phyloP scores from a whole-genome alignment of 306 rosid species.

The Cyclanthera cordifolia region DNA sequence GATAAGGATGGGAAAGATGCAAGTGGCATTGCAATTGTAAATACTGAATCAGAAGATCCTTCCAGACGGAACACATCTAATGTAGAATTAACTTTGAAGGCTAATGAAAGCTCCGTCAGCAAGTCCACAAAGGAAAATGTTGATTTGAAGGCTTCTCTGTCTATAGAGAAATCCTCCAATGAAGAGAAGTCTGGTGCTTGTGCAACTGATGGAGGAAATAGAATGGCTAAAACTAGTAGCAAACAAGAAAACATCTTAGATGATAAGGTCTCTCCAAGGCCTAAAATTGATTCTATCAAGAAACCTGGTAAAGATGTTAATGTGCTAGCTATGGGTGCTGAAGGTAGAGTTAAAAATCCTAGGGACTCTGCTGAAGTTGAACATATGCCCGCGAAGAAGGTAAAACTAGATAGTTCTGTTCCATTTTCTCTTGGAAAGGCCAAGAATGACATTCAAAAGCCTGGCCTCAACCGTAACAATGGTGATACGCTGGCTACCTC shows the following conservation, averaged over 20 bases:
- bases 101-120: slow-evolving; percentile 12
- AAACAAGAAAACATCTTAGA: slow-evolving; percentile 8
- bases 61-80: slow-evolving; percentile 15
- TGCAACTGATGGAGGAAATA: slow-evolving; percentile 9
- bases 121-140: slow-evolving; percentile 22
- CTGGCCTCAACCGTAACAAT: slow-evolving; percentile 12
- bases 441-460: slow-evolving; percentile 14
- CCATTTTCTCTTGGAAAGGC: slow-evolving; percentile 20
- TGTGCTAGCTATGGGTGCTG: slow-evolving; percentile 9
- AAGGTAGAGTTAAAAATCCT: slow-evolving; percentile 14
- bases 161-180: slow-evolving; percentile 6
- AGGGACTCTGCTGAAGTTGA: slow-evolving; percentile 21
- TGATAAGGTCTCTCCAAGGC: slow-evolving; percentile 7
- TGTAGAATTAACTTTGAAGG: slow-evolving; percentile 20
- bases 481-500: slow-evolving; percentile 17
- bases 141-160: slow-evolving; percentile 18
- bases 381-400: slow-evolving; percentile 36
- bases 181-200: slow-evolving; percentile 22
- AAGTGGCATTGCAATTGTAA: slow-evolving; percentile 18
- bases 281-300: slow-evolving; percentile 20
- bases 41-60: slow-evolving; percentile 24
- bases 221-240: slow-evolving; percentile 11
- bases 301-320: slow-evolving; percentile 10
- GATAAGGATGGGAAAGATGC: slow-evolving; percentile 29
- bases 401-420: slow-evolving; percentile 21